Conservation (phyloP, 2,329 filamentous ascomycete genomes). For the Coniochaeta ligniaria region DNA sequence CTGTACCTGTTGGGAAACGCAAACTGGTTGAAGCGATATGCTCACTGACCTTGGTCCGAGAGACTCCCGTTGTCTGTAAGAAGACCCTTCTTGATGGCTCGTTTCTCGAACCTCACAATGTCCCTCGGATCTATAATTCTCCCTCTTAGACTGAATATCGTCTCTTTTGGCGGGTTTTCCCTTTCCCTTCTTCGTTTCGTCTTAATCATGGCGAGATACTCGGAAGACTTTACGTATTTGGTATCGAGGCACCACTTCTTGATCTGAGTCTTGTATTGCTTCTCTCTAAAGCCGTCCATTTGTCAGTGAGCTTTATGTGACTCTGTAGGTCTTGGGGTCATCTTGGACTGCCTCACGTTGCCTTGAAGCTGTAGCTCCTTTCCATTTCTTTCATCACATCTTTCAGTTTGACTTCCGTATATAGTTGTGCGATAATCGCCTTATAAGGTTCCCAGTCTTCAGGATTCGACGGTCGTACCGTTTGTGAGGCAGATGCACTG, state of each 20-base stretch:
- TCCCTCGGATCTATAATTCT: constrained; percentile 18
- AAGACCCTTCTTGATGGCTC: constrained; percentile 16
- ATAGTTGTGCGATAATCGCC: constrained; percentile 18
- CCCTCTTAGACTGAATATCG: constrained; percentile 19
- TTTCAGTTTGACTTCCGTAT: constrained; percentile 25
- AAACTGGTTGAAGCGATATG: background rate
- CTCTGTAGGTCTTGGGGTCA: background rate
- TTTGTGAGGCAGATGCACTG: background rate
- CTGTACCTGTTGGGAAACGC: too few species aligned
- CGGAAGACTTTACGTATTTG: constrained; percentile 23
- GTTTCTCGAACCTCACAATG: constrained; percentile 19
- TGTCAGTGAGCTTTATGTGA: background rate
- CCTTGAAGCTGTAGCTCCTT: constrained; percentile 18
- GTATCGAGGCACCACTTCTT: constrained; percentile 25
- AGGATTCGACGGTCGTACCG: constrained; percentile 17
- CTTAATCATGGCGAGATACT: constrained; percentile 23
- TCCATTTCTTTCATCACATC: constrained; percentile 29
- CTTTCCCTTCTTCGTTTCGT: constrained; percentile 15
- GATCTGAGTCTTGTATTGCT: constrained; percentile 25
- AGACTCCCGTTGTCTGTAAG: constrained; percentile 10
- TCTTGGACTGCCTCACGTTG: constrained; percentile 15
- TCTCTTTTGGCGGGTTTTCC: constrained; percentile 15
- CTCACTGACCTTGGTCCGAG: constrained; percentile 7
- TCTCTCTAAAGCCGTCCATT: constrained; percentile 11
- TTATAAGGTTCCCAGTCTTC: constrained; percentile 25